Evolutionary conservation across 176 grass and related monocot genomes (phyloP).

Genomic region (Saccharum officinarum): DNA sequence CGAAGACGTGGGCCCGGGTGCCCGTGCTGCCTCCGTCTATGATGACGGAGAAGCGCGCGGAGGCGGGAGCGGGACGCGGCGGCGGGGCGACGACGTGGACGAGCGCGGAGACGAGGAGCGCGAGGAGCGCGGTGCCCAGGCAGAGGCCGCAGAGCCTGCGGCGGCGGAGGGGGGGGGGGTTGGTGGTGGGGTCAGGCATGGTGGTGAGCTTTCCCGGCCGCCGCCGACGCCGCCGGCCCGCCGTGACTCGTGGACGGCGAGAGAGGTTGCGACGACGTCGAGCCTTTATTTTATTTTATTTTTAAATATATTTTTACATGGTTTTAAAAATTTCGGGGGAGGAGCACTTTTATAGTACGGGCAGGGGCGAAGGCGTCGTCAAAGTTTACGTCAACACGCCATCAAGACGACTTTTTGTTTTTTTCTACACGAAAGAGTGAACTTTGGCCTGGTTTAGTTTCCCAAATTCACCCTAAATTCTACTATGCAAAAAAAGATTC

Average conservation of each 20-base stretch:
- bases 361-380: neutral
- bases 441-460: no score
- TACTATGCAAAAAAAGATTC: no score
- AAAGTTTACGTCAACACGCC: neutral
- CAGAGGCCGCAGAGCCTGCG: constrained; percentile 35
- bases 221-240: constrained; percentile 43
- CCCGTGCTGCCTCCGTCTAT: constrained; percentile 88
- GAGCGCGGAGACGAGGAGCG: constrained; percentile 39
- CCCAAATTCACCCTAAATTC: no score
- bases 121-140: constrained; percentile 44
- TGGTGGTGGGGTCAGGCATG: constrained; percentile 49
- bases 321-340: constrained; percentile 20
- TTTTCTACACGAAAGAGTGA: no score
- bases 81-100: neutral
- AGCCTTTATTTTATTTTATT: constrained; percentile 37
- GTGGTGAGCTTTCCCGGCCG: constrained; percentile 14
- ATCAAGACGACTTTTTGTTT: neutral
- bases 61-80: neutral
- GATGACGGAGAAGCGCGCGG: constrained; percentile 53
- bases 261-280: constrained; percentile 41
- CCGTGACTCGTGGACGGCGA: constrained; percentile 45
- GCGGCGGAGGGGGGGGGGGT: constrained; percentile 27
- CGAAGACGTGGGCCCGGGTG: constrained; percentile 79
- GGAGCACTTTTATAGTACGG: constrained; percentile 29
- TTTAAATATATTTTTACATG: constrained; percentile 8